Percentiles rank a stretch among this genome's conserved stretches.
Evolutionary conservation across 2,329 filamentous ascomycete genomes (phyloP).

Genomic region (Nannizziopsis arthrosporioides): DNA sequence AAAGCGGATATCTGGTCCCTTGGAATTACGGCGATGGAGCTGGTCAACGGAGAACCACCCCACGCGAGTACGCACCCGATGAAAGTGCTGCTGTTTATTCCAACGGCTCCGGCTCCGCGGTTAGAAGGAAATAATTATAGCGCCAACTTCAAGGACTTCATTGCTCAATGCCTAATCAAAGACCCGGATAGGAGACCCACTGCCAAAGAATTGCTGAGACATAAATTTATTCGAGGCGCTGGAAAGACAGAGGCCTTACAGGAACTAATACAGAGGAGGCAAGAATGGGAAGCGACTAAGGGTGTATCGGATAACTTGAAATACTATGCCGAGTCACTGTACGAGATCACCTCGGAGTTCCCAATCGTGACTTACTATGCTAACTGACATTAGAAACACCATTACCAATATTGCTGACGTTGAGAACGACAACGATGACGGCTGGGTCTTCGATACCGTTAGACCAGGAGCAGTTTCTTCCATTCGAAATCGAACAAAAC

Average conservation of each 20-base stretch:
- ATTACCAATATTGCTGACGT: constrained; percentile 31
- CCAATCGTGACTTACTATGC: not conserved
- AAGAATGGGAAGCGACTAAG: constrained; percentile 66
- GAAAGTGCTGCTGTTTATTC: constrained; percentile 87
- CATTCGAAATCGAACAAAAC: constrained; percentile 38
- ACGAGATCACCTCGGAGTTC: constrained; percentile 20
- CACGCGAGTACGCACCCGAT: constrained; percentile 77
- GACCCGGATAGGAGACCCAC: constrained; percentile 74
- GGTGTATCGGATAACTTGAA: constrained; percentile 59
- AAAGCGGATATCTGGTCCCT: constrained; percentile 91
- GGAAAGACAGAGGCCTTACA: constrained; percentile 81
- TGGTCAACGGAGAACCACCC: constrained; percentile 81
- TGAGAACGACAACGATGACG: constrained; percentile 58
- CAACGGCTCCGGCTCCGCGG: constrained; percentile 72
- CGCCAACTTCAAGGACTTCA: constrained; percentile 86
- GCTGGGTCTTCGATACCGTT: constrained; percentile 93
- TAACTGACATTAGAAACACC: constrained; percentile 41
- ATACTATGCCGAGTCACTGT: constrained; percentile 89
- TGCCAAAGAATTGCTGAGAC: constrained; percentile 75
- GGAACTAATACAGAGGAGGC: constrained; percentile 69
- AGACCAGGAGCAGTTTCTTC: constrained; percentile 54
- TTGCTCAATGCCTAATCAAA: constrained; percentile 81
- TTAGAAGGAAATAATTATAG: constrained; percentile 72
- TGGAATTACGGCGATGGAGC: constrained; percentile 82
- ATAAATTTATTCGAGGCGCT: constrained; percentile 76